Percentiles rank a stretch among this genome's conserved stretches.
phyloP scores from a whole-genome alignment of 2,329 filamentous ascomycete genomes.

The Gremmenia infestans region DNA sequence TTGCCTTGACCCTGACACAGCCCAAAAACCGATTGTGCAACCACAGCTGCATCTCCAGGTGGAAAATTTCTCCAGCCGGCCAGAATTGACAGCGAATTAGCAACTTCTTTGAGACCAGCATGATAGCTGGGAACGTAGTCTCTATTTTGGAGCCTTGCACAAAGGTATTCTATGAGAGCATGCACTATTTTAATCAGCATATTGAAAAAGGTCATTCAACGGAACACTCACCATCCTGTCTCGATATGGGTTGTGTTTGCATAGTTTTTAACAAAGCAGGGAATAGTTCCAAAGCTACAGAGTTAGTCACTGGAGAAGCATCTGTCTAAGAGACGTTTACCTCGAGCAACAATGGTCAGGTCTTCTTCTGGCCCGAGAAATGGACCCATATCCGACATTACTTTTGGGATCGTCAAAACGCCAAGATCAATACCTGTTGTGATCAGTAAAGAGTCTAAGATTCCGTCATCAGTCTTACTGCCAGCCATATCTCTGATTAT shows the following conservation, averaged over 20 bases:
- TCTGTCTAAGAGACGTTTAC: slow-evolving; percentile 1
- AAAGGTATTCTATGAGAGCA: slow-evolving; percentile 20
- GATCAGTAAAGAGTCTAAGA: background rate
- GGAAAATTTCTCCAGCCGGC: slow-evolving; percentile 13
- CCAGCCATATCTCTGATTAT: slow-evolving; percentile 12
- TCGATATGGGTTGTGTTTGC: slow-evolving; percentile 8
- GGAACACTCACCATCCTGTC: slow-evolving; percentile 1
- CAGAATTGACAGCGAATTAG: slow-evolving; percentile 10
- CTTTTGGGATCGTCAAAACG: slow-evolving; percentile 5
- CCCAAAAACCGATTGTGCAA: slow-evolving; percentile 18
- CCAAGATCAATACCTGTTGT: slow-evolving; percentile 17
- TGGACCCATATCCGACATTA: slow-evolving; percentile 16
- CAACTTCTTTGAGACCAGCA: slow-evolving; percentile 20
- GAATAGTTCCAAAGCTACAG: slow-evolving; percentile 15
- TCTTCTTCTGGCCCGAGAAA: slow-evolving; percentile 17
- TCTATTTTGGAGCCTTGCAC: slow-evolving; percentile 7
- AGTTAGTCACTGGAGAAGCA: slow-evolving; percentile 3
- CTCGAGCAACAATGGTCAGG: slow-evolving; percentile 16
- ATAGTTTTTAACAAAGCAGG: slow-evolving; percentile 10
- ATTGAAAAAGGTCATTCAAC: background rate
- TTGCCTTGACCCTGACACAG: slow-evolving; percentile 7
- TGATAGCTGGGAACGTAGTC: slow-evolving; percentile 11
- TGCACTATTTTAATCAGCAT: slow-evolving; percentile 14
- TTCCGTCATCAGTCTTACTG: slow-evolving; percentile 7
- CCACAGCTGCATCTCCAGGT: slow-evolving; percentile 11